These are phyloP conservation scores for Vaccinium macrocarpon DNA, from an alignment of 148 eudicot genomes.

Conservation along the genomic window DNA sequence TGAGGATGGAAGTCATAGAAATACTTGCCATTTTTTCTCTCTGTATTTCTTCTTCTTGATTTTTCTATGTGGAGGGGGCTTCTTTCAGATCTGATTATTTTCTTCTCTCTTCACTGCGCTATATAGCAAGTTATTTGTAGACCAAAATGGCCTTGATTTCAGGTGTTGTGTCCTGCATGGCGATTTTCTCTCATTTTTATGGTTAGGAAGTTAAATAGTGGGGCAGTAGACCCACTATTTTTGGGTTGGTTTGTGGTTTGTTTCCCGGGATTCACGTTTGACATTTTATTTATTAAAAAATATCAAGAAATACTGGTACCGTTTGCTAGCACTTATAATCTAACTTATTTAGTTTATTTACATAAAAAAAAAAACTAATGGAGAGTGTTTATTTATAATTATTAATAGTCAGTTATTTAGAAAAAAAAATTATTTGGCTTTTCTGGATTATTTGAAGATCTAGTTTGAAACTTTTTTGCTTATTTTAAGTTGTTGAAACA, in stretches of 20 bases:
- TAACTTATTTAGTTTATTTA: too few relatives aligned
- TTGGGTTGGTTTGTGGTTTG: not conserved
- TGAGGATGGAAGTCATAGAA: not conserved
- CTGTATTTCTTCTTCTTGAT: not conserved
- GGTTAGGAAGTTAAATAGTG: not conserved
- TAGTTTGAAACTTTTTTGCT: too few relatives aligned
- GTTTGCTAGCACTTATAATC: too few relatives aligned
- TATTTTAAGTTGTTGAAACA: too few relatives aligned
- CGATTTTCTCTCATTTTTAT: conserved; percentile 3
- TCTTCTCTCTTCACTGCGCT: not conserved
- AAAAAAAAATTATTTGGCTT: too few relatives aligned
- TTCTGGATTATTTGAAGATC: too few relatives aligned
- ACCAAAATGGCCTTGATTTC: not conserved
- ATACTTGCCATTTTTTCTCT: not conserved
- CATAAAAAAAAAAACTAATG: too few relatives aligned
- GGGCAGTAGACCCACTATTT: not conserved
- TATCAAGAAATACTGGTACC: too few relatives aligned
- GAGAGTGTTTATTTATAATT: too few relatives aligned
- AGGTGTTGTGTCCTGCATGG: not conserved
- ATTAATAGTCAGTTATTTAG: too few relatives aligned
- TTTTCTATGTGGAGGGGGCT: not conserved
- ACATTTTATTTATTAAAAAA: too few relatives aligned
- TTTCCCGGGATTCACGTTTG: conserved; percentile 1
- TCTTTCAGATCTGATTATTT: not conserved
- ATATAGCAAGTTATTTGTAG: not conserved